These are phyloP conservation scores for Zygotorulaspora florentina DNA, from an alignment of 805 yeast species.

Conservation along the genomic window DNA sequence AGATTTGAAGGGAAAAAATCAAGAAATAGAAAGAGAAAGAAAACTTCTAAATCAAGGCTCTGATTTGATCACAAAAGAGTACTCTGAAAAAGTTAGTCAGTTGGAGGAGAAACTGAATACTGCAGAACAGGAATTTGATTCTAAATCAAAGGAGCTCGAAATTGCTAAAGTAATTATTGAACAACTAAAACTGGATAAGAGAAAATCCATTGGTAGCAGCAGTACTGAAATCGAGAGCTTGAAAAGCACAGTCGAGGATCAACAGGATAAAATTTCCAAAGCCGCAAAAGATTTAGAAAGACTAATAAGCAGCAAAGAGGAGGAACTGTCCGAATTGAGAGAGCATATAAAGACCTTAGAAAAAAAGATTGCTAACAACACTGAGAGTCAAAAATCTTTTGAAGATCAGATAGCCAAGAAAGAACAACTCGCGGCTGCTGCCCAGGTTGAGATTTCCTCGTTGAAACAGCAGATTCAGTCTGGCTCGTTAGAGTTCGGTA, in stretches of 20 bases:
- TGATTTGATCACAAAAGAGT: constrained; percentile 46
- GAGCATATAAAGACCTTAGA: background rate
- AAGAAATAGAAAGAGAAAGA: constrained; percentile 51
- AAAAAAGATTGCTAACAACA: background rate
- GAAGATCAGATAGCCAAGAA: background rate
- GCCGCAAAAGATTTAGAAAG: constrained; percentile 1
- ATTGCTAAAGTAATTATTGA: background rate
- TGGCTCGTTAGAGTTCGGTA: background rate
- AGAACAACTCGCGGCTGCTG: background rate
- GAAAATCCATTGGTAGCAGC: constrained; percentile 1
- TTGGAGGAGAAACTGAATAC: constrained; percentile 37
- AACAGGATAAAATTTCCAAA: constrained; percentile 10
- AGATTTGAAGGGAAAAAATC: constrained; percentile 37
- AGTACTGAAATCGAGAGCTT: constrained; percentile 15
- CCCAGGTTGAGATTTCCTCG: background rate
- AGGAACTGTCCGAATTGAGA: constrained; percentile 4
- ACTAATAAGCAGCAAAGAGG: constrained; percentile 6
- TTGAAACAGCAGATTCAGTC: background rate
- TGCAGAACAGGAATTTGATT: constrained; percentile 6
- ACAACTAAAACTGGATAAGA: constrained; percentile 2
- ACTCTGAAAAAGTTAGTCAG: constrained; percentile 41
- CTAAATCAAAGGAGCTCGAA: constrained; percentile 8
- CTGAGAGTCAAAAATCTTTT: background rate
- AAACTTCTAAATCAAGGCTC: constrained; percentile 45
- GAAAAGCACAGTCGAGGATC: constrained; percentile 19